Evolutionary conservation across 2,329 filamentous ascomycete genomes (phyloP).

Genomic region (Botrytis byssoidea): DNA sequence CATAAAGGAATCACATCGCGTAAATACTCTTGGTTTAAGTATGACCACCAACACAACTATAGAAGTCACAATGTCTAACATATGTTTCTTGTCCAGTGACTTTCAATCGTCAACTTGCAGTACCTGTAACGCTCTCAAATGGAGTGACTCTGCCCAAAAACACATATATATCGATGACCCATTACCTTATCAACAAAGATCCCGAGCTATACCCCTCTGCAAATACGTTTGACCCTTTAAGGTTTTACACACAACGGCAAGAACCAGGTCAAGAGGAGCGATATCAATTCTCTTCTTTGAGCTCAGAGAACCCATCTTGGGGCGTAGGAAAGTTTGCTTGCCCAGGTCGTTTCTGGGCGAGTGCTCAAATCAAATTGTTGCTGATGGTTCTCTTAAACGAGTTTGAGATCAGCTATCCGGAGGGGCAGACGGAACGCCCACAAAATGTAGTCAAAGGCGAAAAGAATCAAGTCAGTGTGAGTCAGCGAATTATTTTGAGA

Average conservation of each 20-base stretch:
- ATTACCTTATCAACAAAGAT: conserved; percentile 17
- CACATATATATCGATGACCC: conserved; percentile 26
- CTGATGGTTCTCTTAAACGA: background rate
- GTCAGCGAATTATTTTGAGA: background rate
- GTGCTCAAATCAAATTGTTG: conserved; percentile 39
- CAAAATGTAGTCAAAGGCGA: conserved; percentile 41
- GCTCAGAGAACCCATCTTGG: background rate
- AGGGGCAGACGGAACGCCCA: conserved; percentile 61
- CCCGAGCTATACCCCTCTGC: background rate
- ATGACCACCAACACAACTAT: background rate
- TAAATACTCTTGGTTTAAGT: background rate
- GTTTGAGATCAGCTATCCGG: conserved; percentile 43
- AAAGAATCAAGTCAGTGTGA: conserved; percentile 1
- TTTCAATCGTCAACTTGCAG: conserved; percentile 24
- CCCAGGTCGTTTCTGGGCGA: conserved; percentile 43
- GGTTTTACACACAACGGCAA: conserved; percentile 31
- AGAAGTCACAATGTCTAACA: background rate
- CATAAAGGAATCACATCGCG: background rate
- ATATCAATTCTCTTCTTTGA: conserved; percentile 34
- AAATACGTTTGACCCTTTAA: conserved; percentile 30
- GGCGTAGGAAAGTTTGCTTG: conserved; percentile 36
- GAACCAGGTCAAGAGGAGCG: conserved; percentile 32
- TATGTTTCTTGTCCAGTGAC: background rate
- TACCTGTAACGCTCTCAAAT: conserved; percentile 35
- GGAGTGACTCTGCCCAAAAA: conserved; percentile 38